These are phyloP conservation scores for Zangia roseola DNA, from an alignment of 768 basidiomycete species.

Conservation along the genomic window DNA sequence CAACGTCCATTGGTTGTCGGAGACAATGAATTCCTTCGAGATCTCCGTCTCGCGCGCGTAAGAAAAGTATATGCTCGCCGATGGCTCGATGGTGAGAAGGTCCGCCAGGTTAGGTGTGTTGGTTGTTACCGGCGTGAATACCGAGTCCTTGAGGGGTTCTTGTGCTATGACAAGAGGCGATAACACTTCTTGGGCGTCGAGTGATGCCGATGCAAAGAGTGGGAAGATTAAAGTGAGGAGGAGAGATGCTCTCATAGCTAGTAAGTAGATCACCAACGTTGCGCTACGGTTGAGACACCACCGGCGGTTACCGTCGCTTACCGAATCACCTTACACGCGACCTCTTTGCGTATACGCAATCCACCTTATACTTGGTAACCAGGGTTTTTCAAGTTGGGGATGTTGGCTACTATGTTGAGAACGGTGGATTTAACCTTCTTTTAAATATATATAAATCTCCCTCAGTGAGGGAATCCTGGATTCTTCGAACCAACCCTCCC, in stretches of 20 bases:
- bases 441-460: conserved; percentile 33
- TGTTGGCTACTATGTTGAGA: conserved; percentile 27
- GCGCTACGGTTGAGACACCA: too few relatives aligned
- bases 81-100: conserved; percentile 72
- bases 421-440: conserved; percentile 30
- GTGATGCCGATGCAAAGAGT: conserved; percentile 30
- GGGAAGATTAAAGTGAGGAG: conserved; percentile 31
- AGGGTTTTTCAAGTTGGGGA: conserved; percentile 35
- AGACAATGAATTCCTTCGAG: conserved; percentile 46
- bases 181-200: conserved; percentile 27
- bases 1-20: conserved; percentile 45
- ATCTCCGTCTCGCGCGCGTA: conserved; percentile 73
- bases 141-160: conserved; percentile 5
- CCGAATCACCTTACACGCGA: too few relatives aligned
- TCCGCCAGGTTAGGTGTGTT: conserved; percentile 64
- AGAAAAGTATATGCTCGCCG: conserved; percentile 79
- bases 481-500: too few relatives aligned
- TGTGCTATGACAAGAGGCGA: conserved; percentile 17
- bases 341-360: conserved; percentile 5
- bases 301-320: too few relatives aligned
- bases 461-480: too few relatives aligned
- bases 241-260: conserved; percentile 15
- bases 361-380: conserved; percentile 15
- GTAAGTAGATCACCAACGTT: not conserved
- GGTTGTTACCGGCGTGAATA: conserved; percentile 39